Evolutionary conservation across 352 stramenopile species (phyloP).

Genomic region (Phytophthora crassamura): DNA sequence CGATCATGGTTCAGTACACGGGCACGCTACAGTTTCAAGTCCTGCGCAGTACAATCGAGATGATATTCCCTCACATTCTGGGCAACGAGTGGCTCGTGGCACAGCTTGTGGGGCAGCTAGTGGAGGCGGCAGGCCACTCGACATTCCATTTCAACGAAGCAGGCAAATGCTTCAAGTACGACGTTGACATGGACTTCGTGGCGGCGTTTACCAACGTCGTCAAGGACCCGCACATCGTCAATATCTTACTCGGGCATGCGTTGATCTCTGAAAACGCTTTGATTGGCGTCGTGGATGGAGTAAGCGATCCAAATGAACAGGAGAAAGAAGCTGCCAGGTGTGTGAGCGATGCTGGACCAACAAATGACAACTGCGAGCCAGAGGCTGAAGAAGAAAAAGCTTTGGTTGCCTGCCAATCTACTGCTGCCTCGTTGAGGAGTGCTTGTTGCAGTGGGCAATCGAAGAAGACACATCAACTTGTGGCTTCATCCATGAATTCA

Average conservation of each 20-base stretch:
- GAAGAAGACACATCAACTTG: too few species aligned
- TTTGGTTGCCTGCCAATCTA: too few species aligned
- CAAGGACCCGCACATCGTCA: constrained; percentile 31
- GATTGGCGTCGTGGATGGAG: constrained; percentile 10
- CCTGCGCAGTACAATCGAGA: constrained; percentile 45
- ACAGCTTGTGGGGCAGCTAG: constrained; percentile 43
- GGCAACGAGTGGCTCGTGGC: constrained; percentile 43
- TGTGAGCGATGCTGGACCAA: too few species aligned
- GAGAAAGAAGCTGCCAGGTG: too few species aligned
- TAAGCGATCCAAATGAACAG: too few species aligned
- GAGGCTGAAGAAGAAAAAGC: too few species aligned
- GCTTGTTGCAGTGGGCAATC: too few species aligned
- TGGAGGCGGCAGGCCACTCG: constrained; percentile 30
- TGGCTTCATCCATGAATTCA: too few species aligned
- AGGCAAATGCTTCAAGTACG: constrained; percentile 33
- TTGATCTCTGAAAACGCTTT: constrained; percentile 42
- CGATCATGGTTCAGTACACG: not conserved
- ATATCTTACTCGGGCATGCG: constrained; percentile 33
- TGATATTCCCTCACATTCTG: constrained; percentile 52
- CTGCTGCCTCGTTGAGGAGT: too few species aligned
- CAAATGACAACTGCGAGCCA: too few species aligned
- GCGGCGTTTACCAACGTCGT: constrained; percentile 35
- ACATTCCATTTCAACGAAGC: constrained; percentile 46
- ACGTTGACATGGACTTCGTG: too few species aligned
- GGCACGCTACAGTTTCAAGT: constrained; percentile 45